Conservation (phyloP, 345 rosid species). For the Lepidium aucheri region DNA sequence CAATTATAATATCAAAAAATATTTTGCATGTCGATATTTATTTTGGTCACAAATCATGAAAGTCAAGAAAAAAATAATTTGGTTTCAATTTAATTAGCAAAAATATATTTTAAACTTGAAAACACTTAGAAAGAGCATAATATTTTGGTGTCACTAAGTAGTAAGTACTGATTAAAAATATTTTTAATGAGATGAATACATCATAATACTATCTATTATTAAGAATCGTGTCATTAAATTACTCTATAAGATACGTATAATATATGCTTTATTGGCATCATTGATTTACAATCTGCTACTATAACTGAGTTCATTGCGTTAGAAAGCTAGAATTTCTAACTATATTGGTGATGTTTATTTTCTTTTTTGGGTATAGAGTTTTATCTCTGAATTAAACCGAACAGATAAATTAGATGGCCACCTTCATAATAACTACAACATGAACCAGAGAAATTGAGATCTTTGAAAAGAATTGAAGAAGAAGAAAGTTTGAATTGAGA, state of each 20-base stretch:
- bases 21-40: no score
- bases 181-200: no score
- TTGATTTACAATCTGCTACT: constrained; percentile 57
- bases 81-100: no score
- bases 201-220: no score
- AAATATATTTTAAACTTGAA: no score
- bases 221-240: no score
- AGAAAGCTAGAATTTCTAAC: constrained; percentile 20
- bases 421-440: constrained; percentile 48
- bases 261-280: constrained; percentile 50
- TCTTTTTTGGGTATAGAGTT: neutral
- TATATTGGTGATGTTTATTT: neutral
- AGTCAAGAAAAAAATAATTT: no score
- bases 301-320: constrained; percentile 37
- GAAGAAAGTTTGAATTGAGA: neutral
- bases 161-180: no score
- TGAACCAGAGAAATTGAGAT: neutral
- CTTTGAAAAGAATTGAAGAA: neutral
- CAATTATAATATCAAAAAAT: no score
- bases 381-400: constrained; percentile 44
- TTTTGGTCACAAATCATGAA: no score
- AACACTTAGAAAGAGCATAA: no score
- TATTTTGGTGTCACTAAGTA: no score
- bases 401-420: constrained; percentile 42
- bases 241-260: constrained; percentile 39